Percentiles rank a stretch among this genome's conserved stretches.
Evolutionary conservation across 2,329 filamentous ascomycete species (phyloP).

Genomic region (Cadophora malorum): DNA sequence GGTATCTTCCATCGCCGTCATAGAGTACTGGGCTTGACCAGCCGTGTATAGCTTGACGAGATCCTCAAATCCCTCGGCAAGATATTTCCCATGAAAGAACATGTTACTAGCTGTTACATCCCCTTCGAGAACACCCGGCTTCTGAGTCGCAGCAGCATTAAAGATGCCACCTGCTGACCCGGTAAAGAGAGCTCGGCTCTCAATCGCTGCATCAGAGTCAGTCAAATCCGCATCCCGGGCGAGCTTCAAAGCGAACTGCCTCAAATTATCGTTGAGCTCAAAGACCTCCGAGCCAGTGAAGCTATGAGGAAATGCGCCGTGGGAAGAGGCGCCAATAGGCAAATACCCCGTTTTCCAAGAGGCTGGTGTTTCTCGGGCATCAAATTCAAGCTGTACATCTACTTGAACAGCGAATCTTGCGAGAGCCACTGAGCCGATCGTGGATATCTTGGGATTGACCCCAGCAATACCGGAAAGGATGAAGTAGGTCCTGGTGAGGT

Average conservation of each 20-base stretch:
- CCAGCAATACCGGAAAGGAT: constrained; percentile 74
- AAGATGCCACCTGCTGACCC: constrained; percentile 48
- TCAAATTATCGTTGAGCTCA: constrained; percentile 64
- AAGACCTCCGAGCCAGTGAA: constrained; percentile 73
- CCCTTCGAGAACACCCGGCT: constrained; percentile 55
- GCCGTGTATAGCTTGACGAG: constrained; percentile 69
- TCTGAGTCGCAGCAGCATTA: constrained; percentile 18
- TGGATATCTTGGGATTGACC: constrained; percentile 70
- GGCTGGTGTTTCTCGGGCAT: constrained; percentile 68
- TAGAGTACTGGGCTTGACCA: constrained; percentile 69
- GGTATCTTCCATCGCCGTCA: constrained; percentile 74
- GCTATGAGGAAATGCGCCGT: constrained; percentile 59
- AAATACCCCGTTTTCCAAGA: constrained; percentile 64
- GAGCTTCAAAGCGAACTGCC: constrained; percentile 53
- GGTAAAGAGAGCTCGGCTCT: constrained; percentile 54
- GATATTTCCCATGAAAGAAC: constrained; percentile 68
- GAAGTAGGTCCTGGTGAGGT: constrained; percentile 72
- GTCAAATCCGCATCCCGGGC: constrained; percentile 57
- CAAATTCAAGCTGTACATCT: constrained; percentile 76
- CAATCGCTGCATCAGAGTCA: constrained; percentile 54
- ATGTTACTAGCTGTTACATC: constrained; percentile 73
- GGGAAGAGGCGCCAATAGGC: constrained; percentile 60
- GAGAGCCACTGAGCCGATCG: constrained; percentile 69
- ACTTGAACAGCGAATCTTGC: constrained; percentile 74
- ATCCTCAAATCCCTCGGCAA: constrained; percentile 68